These are phyloP conservation scores for Ophiosphaerella korrae DNA, from an alignment of 2,329 filamentous ascomycete genomes.

Conservation along the genomic window DNA sequence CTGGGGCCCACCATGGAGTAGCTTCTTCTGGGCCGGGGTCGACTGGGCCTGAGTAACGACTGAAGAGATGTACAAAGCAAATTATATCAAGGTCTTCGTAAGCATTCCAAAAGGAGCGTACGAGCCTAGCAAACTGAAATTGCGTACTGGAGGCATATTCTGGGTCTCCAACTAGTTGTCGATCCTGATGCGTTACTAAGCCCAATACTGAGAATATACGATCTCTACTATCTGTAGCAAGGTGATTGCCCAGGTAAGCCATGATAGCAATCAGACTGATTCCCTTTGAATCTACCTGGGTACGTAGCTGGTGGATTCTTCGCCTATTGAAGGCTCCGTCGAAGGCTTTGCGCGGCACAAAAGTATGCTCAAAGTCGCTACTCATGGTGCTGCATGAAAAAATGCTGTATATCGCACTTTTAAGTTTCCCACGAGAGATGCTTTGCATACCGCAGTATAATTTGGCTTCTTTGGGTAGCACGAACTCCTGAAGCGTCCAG, in stretches of 20 bases:
- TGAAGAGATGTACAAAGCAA: slow-evolving; percentile 39
- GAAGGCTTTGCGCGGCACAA: slow-evolving; percentile 31
- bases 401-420: slow-evolving; percentile 37
- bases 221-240: slow-evolving; percentile 34
- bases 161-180: slow-evolving; percentile 27
- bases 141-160: slow-evolving; percentile 26
- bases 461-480: slow-evolving; percentile 32
- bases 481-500: slow-evolving; percentile 40
- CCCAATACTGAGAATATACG: slow-evolving; percentile 39
- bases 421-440: slow-evolving; percentile 33
- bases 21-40: slow-evolving; percentile 16
- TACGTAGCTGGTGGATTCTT: slow-evolving; percentile 35
- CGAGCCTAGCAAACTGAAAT: slow-evolving; percentile 32
- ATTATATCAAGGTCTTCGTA: slow-evolving; percentile 35
- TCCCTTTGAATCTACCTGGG: slow-evolving; percentile 14
- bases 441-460: slow-evolving; percentile 29
- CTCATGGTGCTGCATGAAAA: slow-evolving; percentile 29
- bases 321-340: slow-evolving; percentile 37
- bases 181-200: slow-evolving; percentile 28
- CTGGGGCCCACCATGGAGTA: slow-evolving; percentile 34
- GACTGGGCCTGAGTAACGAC: slow-evolving; percentile 19
- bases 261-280: slow-evolving; percentile 34
- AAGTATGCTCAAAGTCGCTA: slow-evolving; percentile 27
- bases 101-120: slow-evolving; percentile 32
- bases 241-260: slow-evolving; percentile 37